Evolutionary conservation across 2,329 filamentous ascomycete genomes (phyloP), one percentile per base, ranked within the genome.

Genomic region (Penicillium nordicum): DNA sequence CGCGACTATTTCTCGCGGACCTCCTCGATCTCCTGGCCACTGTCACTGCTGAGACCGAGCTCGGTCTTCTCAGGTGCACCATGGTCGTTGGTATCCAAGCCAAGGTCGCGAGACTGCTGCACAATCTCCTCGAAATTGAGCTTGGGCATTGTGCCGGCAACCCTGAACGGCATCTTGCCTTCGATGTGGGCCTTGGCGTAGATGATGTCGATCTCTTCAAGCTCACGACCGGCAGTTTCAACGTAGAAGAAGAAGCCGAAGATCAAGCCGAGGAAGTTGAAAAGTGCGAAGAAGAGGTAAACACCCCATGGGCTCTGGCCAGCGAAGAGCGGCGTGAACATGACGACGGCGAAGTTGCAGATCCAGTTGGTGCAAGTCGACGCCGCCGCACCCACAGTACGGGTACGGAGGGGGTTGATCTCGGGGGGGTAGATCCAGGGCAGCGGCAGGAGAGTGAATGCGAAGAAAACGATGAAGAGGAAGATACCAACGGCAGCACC

Each of bases 401-500:
- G 76, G 34, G 79, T 82, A 65, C 78, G 79, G 68, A 81, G 75
- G 4, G 80, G 80, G 63, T 79, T 80, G 68, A 81, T 74, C 57
- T 56, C 53, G 1, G 53, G 53, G 0, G 53, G 53, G 36, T 56
- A 56, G 29, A 56, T 56, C 53, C 53, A 56, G 21, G 48, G 53
- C 2, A 56, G 29, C 2, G 53, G 53, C 6, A 56, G 14, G 7
- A 56, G 27, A 0, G 83, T 86, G 0, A 84, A 84, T 12, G 84
- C 86, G 60, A 88, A 88, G 59, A 84, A 85, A 7, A 80, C 80
- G 60, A 88, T 88, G 71, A 87, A 88, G 4, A 83, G 80, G 72
- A 88, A 88, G 30, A 88, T 73, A 55, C 85, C 85, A 1, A 87
- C 84, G 8, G 77, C 64, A 18, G 72, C 72, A 56, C 72, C 72